phyloP scores from a whole-genome alignment of 495 filamentous ascomycete species.

The Neurospora sublineolata region DNA sequence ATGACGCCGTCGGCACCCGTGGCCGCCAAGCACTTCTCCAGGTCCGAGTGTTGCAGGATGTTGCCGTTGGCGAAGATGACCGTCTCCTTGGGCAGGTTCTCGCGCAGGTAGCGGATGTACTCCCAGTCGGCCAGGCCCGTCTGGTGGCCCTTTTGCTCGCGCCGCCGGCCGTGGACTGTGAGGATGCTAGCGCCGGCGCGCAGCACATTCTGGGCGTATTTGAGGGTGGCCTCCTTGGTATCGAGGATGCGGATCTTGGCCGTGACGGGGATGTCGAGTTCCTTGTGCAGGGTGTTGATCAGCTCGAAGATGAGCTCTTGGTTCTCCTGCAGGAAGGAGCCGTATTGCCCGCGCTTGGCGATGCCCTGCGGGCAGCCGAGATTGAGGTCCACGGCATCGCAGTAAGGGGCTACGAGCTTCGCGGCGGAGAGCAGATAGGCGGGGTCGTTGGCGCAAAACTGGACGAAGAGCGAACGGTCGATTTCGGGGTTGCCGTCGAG shows the following conservation, averaged over 20 bases:
- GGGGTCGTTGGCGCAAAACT: constrained; percentile 91
- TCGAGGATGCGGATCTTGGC: constrained; percentile 92
- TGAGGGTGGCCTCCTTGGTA: constrained; percentile 70
- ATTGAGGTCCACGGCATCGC: constrained; percentile 93
- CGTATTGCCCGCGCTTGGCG: constrained; percentile 79
- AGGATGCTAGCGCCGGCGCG: constrained; percentile 84
- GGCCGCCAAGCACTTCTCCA: constrained; percentile 65
- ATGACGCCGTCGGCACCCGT: constrained; percentile 91
- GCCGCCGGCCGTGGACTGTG: constrained; percentile 76
- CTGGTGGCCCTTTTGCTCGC: constrained; percentile 93
- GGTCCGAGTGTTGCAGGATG: constrained; percentile 69
- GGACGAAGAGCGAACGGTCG: constrained; percentile 85
- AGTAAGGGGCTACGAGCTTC: constrained; percentile 62
- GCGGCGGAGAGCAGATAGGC: constrained; percentile 67
- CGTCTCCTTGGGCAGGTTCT: constrained; percentile 72
- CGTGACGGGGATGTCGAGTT: constrained; percentile 72
- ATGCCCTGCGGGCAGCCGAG: constrained; percentile 98
- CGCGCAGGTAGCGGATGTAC: constrained; percentile 67
- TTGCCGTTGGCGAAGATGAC: constrained; percentile 98
- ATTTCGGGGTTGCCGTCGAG: constrained; percentile 76
- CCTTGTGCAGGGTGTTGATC: constrained; percentile 62
- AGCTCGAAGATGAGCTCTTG: constrained; percentile 68
- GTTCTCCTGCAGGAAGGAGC: constrained; percentile 89
- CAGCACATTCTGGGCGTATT: constrained; percentile 82
- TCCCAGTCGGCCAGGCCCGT: constrained; percentile 92